Conservation (phyloP, 1,284 basidiomycete genomes). For the Xerocomus amazonicus region DNA sequence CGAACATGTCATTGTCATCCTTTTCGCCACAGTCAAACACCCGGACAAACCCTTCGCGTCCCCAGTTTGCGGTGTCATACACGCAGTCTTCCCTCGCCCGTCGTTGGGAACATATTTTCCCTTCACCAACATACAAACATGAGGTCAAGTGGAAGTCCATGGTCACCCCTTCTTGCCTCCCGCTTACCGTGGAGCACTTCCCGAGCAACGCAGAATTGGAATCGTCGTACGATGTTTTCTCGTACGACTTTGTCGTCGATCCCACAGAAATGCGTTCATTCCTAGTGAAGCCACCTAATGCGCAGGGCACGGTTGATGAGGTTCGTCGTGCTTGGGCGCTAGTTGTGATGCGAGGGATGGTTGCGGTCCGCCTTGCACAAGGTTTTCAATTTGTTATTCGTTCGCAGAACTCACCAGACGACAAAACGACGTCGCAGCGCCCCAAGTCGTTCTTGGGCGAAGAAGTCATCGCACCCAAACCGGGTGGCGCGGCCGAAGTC, state of each 20-base stretch:
- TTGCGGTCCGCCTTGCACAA: slow-evolving; percentile 86
- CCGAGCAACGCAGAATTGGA: slow-evolving; percentile 76
- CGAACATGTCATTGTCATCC: slow-evolving; percentile 44
- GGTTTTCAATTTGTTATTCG: slow-evolving; percentile 93
- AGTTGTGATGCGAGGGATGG: slow-evolving; percentile 91
- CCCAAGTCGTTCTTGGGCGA: slow-evolving; percentile 54
- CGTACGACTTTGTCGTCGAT: slow-evolving; percentile 77
- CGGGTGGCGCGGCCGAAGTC: slow-evolving; percentile 69
- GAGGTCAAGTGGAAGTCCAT: slow-evolving; percentile 92
- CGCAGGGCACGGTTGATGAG: slow-evolving; percentile 51
- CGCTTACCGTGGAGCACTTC: slow-evolving; percentile 89
- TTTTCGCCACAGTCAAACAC: slow-evolving; percentile 46
- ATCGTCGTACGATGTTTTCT: slow-evolving; percentile 75
- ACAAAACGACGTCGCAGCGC: slow-evolving; percentile 38
- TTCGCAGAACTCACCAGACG: slow-evolving; percentile 35
- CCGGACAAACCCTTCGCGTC: slow-evolving; percentile 64
- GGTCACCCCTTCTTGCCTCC: slow-evolving; percentile 81
- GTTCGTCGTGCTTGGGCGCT: slow-evolving; percentile 69
- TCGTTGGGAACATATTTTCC: slow-evolving; percentile 87
- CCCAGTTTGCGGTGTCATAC: slow-evolving; percentile 51
- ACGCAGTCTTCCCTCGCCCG: slow-evolving; percentile 70
- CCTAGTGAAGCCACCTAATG: slow-evolving; percentile 61
- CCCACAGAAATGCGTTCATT: slow-evolving; percentile 78
- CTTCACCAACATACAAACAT: slow-evolving; percentile 74
- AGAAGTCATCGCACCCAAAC: slow-evolving; percentile 54